A percentile compares a stretch with the other conserved stretches of the same genome.
Evolutionary conservation across 1,284 basidiomycete species (phyloP).

Genomic region (Omphalotus olearius): DNA sequence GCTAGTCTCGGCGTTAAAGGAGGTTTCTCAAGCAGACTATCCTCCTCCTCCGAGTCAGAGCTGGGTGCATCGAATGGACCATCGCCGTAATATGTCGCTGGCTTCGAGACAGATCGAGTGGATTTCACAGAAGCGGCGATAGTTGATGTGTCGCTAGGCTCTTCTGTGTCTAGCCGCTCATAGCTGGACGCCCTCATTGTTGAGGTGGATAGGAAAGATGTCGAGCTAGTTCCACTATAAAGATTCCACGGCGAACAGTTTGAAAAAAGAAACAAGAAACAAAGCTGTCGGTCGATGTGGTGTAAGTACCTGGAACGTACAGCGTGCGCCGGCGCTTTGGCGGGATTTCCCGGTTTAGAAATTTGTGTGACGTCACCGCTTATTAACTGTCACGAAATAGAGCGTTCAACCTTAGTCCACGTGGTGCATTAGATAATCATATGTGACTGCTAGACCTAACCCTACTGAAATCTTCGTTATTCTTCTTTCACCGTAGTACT

Average conservation of each 20-base stretch:
- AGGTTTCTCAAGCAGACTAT: constrained; percentile 14
- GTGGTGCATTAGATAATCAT: no score
- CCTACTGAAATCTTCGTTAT: background rate
- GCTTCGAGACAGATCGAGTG: constrained; percentile 11
- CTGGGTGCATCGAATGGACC: constrained; percentile 22
- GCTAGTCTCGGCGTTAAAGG: background rate
- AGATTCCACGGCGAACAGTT: no score
- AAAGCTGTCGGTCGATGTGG: no score
- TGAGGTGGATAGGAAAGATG: background rate
- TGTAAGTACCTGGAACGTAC: no score
- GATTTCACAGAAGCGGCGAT: constrained; percentile 8
- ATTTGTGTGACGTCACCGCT: no score
- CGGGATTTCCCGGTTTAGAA: no score
- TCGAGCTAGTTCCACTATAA: no score
- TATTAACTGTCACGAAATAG: no score
- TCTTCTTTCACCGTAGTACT: no score
- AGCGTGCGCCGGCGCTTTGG: no score
- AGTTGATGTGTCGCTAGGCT: constrained; percentile 10
- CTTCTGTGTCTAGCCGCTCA: constrained; percentile 11
- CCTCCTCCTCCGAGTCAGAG: constrained; percentile 22
- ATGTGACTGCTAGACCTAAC: background rate
- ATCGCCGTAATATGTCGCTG: constrained; percentile 21
- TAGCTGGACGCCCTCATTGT: constrained; percentile 11
- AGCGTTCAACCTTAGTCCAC: no score
- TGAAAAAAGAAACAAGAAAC: no score